Base-by-base conservation (phyloP, 495 filamentous ascomycete species). In the Lineolata rhizophorae region DNA sequence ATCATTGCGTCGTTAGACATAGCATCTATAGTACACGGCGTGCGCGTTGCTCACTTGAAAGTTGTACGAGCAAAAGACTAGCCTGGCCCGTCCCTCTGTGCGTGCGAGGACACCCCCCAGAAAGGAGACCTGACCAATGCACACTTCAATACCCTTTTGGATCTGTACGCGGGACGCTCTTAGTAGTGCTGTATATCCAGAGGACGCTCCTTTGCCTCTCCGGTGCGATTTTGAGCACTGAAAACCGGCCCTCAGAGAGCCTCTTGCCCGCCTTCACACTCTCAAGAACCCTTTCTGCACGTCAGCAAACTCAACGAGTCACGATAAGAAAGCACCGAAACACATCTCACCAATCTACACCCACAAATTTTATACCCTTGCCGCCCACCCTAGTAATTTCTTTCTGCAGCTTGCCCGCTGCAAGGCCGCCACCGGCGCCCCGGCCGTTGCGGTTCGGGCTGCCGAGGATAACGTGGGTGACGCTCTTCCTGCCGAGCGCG, bases 391-490 rank as follows among this genome's bases (percentile, higher is more conserved):
- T 54, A 22, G 50, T 45, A 32, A 92, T 74, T 51, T 93, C 84
- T 47, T 67, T 76, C 47, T 95, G 73, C 13, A 91, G 50, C 53
- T 95, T 95, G 22, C 62, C 57, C 6, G 64, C 80, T 2, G 82
- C 65, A 6, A 97, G 56, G 0, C 81, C 83, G 18, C 84, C 84
- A 0, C 82, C 84, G 5, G 61, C 62, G 9, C 75, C 71, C n/a
- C n/a, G n/a, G 13, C 39, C 44, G 17, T 47, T 28, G 6, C 49
- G 54, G 20, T 44, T 60, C n/a, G 69, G 64, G 29, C 48, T 60
- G 2, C 76, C 81, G 11, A 94, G 42, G 32, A 97, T 75, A 36
- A 94, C 73, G 51, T 97, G 87, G 6, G 83, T 90, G 22, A 92
- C 78, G 21, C 61, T 60, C 14, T 69, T 64, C 6, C 80, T 65